phyloP scores from a whole-genome alignment of 2,329 filamentous ascomycete genomes.

The Elsinoe fawcettii region DNA sequence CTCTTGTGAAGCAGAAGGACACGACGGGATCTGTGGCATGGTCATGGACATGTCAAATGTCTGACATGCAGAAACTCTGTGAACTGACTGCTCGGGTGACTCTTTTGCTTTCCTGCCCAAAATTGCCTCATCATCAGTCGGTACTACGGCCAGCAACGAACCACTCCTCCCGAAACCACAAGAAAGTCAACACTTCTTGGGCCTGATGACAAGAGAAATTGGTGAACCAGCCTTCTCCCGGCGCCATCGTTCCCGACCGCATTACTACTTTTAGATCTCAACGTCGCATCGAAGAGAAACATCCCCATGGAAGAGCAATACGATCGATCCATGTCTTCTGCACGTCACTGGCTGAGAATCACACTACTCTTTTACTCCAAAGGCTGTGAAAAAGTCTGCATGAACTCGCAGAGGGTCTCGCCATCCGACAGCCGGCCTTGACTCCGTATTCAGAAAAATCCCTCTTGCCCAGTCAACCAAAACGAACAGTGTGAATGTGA shows the following conservation, averaged over 20 bases:
- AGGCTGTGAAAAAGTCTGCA: neutral
- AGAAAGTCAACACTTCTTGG: constrained; percentile 3
- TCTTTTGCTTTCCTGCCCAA: neutral
- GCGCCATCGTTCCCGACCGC: neutral
- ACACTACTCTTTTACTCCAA: neutral
- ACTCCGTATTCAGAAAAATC: neutral
- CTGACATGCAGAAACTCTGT: neutral
- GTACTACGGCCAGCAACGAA: neutral
- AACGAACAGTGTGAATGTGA: neutral
- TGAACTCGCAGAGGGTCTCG: neutral
- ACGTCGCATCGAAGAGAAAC: neutral
- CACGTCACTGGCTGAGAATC: constrained; percentile 5
- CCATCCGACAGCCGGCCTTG: neutral
- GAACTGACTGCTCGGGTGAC: neutral
- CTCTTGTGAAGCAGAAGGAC: neutral
- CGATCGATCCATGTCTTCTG: neutral
- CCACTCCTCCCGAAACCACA: neutral
- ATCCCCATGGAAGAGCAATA: neutral
- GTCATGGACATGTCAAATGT: neutral
- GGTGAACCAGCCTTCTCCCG: constrained; percentile 1
- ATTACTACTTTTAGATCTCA: neutral
- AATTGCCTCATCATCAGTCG: neutral
- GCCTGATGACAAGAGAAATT: neutral
- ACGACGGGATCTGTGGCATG: neutral
- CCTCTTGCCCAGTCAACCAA: neutral